A percentile compares a stretch with the other conserved stretches of the same genome.
These are phyloP conservation scores for Leccinum angustisporum DNA, from an alignment of 1,284 basidiomycete genomes.

Conservation along the genomic window DNA sequence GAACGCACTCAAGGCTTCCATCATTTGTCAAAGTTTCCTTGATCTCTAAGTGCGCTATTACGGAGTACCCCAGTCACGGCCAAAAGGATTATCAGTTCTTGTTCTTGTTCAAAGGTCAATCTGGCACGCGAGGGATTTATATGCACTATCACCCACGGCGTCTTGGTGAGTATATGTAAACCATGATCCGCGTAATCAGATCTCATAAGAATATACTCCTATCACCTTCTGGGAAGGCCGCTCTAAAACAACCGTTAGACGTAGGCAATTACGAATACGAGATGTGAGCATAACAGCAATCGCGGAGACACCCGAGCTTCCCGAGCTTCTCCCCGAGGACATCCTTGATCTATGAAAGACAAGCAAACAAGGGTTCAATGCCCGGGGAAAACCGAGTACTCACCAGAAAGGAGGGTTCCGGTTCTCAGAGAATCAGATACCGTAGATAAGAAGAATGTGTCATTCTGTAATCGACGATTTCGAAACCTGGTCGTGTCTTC, in stretches of 20 bases:
- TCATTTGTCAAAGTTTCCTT: neutral
- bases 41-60: neutral
- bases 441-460: neutral
- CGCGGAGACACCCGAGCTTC: neutral
- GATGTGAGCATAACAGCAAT: neutral
- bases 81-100: neutral
- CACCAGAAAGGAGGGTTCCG: neutral
- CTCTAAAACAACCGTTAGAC: neutral
- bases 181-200: neutral
- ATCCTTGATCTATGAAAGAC: neutral
- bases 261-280: neutral
- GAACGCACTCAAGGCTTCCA: neutral
- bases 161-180: neutral
- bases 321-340: constrained; percentile 14
- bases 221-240: neutral
- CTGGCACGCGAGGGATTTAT: too few relatives aligned
- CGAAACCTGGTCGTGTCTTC: neutral
- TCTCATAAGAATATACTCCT: neutral
- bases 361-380: neutral
- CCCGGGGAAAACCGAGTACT: neutral
- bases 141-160: neutral
- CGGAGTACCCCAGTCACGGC: neutral
- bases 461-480: neutral
- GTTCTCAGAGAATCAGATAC: neutral
- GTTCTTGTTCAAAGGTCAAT: neutral